These are phyloP conservation scores for Penicillium bovifimosum DNA, from an alignment of 495 filamentous ascomycete species.

Conservation along the genomic window DNA sequence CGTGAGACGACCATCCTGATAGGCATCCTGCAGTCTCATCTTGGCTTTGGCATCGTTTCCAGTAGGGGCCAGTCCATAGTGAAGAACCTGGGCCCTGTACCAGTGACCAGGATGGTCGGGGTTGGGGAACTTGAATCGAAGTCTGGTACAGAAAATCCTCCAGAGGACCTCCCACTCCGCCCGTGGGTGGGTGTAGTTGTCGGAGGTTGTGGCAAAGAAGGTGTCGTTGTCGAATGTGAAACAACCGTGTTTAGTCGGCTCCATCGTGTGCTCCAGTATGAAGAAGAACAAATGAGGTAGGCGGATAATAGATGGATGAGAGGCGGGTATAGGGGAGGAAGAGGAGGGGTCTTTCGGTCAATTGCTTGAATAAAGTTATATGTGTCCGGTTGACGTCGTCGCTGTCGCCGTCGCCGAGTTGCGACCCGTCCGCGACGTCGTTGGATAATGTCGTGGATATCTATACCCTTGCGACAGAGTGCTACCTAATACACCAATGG, in stretches of 20 bases:
- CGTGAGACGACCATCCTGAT: conserved; percentile 37
- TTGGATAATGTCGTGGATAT: no score
- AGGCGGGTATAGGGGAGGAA: not conserved
- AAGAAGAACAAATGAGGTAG: not conserved
- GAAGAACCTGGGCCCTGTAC: conserved; percentile 55
- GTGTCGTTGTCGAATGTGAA: conserved; percentile 1
- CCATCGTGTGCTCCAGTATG: not conserved
- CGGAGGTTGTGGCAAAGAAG: conserved; percentile 1
- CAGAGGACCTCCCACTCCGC: no score
- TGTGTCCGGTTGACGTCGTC: no score
- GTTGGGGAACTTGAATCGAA: conserved; percentile 8
- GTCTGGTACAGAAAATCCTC: no score
- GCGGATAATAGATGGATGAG: not conserved
- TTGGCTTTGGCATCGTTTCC: conserved; percentile 52
- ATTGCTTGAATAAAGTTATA: no score
- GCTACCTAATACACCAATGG: no score
- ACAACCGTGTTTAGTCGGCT: not conserved
- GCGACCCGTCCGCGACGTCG: no score
- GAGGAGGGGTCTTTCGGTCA: not conserved
- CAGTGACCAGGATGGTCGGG: conserved; percentile 48
- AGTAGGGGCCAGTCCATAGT: conserved; percentile 51
- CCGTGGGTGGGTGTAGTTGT: conserved; percentile 35
- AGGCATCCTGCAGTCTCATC: conserved; percentile 47
- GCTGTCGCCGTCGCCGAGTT: no score
- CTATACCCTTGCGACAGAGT: no score